phyloP scores from a whole-genome alignment of 148 eudicot genomes.

The Vaccinium myrtillus region DNA sequence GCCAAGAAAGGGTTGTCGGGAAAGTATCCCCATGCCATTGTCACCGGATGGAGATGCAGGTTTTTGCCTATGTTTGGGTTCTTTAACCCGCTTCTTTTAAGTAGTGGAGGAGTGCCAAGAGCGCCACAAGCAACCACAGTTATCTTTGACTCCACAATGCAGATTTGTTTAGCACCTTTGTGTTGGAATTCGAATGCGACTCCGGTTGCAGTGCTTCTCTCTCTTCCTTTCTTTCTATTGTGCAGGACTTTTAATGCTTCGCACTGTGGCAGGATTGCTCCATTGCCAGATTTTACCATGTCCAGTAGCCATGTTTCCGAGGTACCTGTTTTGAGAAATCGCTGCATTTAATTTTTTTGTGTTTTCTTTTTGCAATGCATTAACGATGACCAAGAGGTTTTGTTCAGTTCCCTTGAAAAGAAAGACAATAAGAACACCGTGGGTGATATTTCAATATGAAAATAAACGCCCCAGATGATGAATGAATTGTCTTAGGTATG shows the following conservation, averaged over 20 bases:
- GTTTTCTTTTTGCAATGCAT: background rate
- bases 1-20: conserved; percentile 27
- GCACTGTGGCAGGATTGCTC: conserved; percentile 47
- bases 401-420: too few species aligned
- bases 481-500: background rate
- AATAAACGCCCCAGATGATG: too few species aligned
- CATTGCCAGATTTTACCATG: conserved; percentile 60
- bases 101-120: conserved; percentile 54
- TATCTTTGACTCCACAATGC: conserved; percentile 51
- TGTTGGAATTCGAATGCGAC: conserved; percentile 38
- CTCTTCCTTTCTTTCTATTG: conserved; percentile 25
- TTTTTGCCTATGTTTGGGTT: conserved; percentile 61
- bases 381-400: too few species aligned
- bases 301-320: conserved; percentile 77
- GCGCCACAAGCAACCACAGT: conserved; percentile 72
- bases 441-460: too few species aligned
- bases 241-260: conserved; percentile 40
- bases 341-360: background rate
- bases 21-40: conserved; percentile 75
- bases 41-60: conserved; percentile 70
- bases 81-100: conserved; percentile 57
- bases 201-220: conserved; percentile 40
- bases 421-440: too few species aligned
- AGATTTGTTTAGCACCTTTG: conserved; percentile 29
- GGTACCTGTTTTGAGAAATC: conserved; percentile 16